These are phyloP conservation scores for Balansia obtecta DNA, from an alignment of 2,329 filamentous ascomycete species.

Conservation along the genomic window DNA sequence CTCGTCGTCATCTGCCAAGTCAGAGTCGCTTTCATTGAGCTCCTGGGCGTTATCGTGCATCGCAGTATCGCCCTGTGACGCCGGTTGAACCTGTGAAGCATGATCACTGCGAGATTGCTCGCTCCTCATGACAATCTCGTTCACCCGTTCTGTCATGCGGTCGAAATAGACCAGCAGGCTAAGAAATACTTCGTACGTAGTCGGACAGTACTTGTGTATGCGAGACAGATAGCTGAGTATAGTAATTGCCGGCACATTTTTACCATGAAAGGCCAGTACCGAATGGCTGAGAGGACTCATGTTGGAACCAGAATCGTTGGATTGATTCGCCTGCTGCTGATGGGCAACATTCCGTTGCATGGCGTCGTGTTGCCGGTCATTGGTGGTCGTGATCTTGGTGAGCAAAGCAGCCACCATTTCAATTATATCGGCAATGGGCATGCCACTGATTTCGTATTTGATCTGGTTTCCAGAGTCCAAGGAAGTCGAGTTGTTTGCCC, in stretches of 20 bases:
- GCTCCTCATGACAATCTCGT: constrained; percentile 61
- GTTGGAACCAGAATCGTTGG: constrained; percentile 43
- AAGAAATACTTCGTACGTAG: constrained; percentile 94
- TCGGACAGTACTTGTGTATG: constrained; percentile 98
- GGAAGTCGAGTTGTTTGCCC: constrained; percentile 32
- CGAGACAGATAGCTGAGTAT: constrained; percentile 91
- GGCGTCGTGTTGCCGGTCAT: constrained; percentile 87
- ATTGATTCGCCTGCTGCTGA: constrained; percentile 39
- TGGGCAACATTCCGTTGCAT: constrained; percentile 60
- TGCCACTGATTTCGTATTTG: constrained; percentile 89
- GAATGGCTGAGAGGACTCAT: constrained; percentile 45
- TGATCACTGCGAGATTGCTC: constrained; percentile 35
- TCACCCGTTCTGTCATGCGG: constrained; percentile 94
- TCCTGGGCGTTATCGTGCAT: constrained; percentile 18
- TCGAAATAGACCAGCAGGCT: constrained; percentile 96
- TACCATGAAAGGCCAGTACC: constrained; percentile 92
- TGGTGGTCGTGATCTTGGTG: constrained; percentile 94
- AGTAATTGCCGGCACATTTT: constrained; percentile 94
- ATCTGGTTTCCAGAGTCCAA: constrained; percentile 37
- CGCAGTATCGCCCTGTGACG: constrained; percentile 15
- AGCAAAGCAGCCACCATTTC: constrained; percentile 96
- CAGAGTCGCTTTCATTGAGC: constrained; percentile 35
- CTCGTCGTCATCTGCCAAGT: constrained; percentile 37
- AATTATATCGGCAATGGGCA: constrained; percentile 95
- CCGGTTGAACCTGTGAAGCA: constrained; percentile 6